A percentile compares a stretch with the other conserved stretches of the same genome.
phyloP scores from a whole-genome alignment of 202 grass and related monocot species.

The Alloteropsis angusta region DNA sequence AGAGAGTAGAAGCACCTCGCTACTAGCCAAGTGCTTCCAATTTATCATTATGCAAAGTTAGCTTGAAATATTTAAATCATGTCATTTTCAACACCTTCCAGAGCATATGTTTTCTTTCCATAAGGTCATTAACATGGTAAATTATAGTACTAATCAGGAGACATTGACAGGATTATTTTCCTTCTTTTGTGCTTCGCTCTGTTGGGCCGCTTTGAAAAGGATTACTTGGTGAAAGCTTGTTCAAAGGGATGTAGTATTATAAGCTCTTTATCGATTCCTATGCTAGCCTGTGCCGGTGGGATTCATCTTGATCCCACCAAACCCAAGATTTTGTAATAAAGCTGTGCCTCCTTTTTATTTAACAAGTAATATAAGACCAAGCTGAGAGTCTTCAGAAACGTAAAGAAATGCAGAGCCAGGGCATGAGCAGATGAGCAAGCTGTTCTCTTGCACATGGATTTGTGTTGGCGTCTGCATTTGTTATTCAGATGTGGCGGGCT shows the following conservation, averaged over 20 bases:
- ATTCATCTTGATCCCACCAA: conserved; percentile 30
- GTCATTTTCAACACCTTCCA: background rate
- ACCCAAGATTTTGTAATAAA: conserved; percentile 30
- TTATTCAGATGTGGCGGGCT: conserved; percentile 4
- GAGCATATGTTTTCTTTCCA: background rate
- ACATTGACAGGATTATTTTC: conserved; percentile 8
- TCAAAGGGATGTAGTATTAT: background rate
- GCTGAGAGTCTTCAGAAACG: conserved; percentile 13
- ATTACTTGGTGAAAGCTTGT: conserved; percentile 26
- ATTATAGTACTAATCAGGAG: background rate
- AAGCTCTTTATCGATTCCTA: conserved; percentile 24
- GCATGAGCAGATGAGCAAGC: conserved; percentile 4
- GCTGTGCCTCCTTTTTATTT: conserved; percentile 15
- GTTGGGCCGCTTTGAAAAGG: conserved; percentile 28
- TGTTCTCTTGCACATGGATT: conserved; percentile 31
- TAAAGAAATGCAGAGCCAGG: conserved; percentile 7
- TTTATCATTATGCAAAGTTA: background rate
- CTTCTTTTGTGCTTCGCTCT: background rate
- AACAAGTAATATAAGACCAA: conserved; percentile 39
- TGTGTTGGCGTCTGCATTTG: conserved; percentile 12
- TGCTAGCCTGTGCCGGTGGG: conserved; percentile 31
- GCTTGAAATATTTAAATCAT: background rate
- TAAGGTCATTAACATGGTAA: background rate
- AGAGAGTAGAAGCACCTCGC: background rate
- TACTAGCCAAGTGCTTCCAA: background rate